Evolutionary conservation across 805 yeast species (phyloP).

Genomic region (Isabelozyma pseudorhagii): DNA sequence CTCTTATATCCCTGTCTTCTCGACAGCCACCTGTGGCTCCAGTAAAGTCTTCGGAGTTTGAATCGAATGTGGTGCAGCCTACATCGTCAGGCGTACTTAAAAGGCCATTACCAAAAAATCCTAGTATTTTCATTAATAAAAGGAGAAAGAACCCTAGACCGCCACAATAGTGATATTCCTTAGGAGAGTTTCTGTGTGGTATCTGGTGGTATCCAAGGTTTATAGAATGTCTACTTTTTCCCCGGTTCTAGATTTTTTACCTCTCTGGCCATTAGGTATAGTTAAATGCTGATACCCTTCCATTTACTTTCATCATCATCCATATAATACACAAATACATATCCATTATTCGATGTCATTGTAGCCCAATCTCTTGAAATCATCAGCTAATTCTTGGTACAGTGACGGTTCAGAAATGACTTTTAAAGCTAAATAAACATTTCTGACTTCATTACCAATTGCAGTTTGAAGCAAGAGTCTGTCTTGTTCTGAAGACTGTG

Average conservation of each 20-base stretch:
- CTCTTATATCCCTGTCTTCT: too few species aligned
- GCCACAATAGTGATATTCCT: not conserved
- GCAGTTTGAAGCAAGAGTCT: slow-evolving; percentile 2
- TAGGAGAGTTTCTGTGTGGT: too few species aligned
- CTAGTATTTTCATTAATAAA: slow-evolving; percentile 13
- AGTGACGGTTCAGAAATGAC: slow-evolving; percentile 6
- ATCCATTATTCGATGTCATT: not conserved
- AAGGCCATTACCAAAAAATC: slow-evolving; percentile 2
- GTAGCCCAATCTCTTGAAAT: slow-evolving; percentile 2
- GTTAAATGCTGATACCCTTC: too few species aligned
- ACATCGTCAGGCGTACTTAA: not conserved
- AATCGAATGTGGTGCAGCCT: not conserved
- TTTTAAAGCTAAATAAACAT: slow-evolving; percentile 12
- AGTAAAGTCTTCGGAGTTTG: too few species aligned
- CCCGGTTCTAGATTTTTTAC: too few species aligned
- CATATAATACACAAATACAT: too few species aligned
- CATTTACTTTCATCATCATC: too few species aligned
- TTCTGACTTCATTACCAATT: slow-evolving; percentile 19
- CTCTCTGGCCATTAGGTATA: too few species aligned
- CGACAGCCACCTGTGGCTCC: too few species aligned
- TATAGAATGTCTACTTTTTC: too few species aligned
- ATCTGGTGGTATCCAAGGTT: too few species aligned
- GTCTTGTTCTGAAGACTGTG: not conserved
- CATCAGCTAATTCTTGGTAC: not conserved
- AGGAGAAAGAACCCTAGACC: slow-evolving; percentile 6